Evolutionary conservation across 2,329 filamentous ascomycete species (phyloP), one percentile per base, ranked within the genome.

Genomic region (Fusarium sp.): DNA sequence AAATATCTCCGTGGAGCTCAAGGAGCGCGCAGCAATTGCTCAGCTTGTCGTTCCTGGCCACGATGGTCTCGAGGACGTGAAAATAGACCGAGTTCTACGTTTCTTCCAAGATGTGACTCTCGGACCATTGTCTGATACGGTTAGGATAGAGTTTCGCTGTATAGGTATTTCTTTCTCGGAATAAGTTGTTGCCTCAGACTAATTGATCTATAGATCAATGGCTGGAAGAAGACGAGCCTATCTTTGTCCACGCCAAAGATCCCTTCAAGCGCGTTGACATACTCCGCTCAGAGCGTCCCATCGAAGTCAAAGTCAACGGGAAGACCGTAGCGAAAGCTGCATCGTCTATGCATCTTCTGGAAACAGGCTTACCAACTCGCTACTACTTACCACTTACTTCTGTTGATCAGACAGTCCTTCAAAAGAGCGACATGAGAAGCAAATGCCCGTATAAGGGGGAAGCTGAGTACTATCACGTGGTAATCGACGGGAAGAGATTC

Each of bases 381-480:
- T 89, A 85, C 71, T 91, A 91, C 70, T 65, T 90, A 3, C 84
- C 88, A 0, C 76, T 84, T 0, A 84, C 84, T 0, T 76, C 82
- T 4, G 80, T 89, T 2, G 81, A 84, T 39, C 77, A 76, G 39
- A 69, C 76, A 4, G 67, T 82, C 8, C 76, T 90, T 11, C 75
- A 76, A 1, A 80, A 80, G 8, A 90, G 87, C 67, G 73, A 78
- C 3, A 86, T 84, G 0, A 76, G 73, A n/a, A 89, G 87, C 0
- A 77, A 80, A 52, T 92, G 89, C 75, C 89, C 90, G 3, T 92
- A 92, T 70, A 92, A 92, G 73, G 89, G 89, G 2, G 82, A 85
- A 54, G 89, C 89, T 0, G 81, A 85, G 56, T 92, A 90, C 62
- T 90, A 89, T 66, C 69, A 87, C 55, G 77, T 90, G 0, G 80